phyloP scores from a whole-genome alignment of 805 yeast genomes.

The Ogataea paraovalis region DNA sequence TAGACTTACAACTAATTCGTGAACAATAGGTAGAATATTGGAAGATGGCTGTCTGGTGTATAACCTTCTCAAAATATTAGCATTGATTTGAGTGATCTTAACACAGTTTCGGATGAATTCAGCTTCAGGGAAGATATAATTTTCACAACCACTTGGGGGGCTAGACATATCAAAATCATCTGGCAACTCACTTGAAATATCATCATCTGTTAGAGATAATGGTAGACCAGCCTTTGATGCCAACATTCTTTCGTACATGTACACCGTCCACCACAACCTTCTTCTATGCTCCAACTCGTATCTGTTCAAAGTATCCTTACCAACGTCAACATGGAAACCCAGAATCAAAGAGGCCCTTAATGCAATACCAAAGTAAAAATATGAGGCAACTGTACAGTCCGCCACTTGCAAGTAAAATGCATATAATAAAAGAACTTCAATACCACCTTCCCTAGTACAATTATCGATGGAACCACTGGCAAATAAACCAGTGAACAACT shows the following conservation, averaged over 20 bases:
- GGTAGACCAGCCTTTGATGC: slow-evolving; percentile 83
- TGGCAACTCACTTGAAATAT: slow-evolving; percentile 75
- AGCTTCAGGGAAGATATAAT: slow-evolving; percentile 73
- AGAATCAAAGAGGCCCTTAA: slow-evolving; percentile 64
- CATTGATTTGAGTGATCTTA: slow-evolving; percentile 73
- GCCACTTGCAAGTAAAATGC: slow-evolving; percentile 82
- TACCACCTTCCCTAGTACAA: slow-evolving; percentile 73
- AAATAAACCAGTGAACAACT: slow-evolving; percentile 68
- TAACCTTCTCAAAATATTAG: slow-evolving; percentile 61
- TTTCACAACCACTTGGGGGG: slow-evolving; percentile 58
- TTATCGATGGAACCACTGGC: slow-evolving; percentile 79
- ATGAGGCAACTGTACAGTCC: slow-evolving; percentile 77
- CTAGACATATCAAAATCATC: slow-evolving; percentile 62
- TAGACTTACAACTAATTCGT: slow-evolving; percentile 62
- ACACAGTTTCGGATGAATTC: slow-evolving; percentile 75
- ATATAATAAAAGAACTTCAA: slow-evolving; percentile 68
- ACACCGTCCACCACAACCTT: slow-evolving; percentile 38
- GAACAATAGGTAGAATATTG: slow-evolving; percentile 71
- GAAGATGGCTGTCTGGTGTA: slow-evolving; percentile 73
- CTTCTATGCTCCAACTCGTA: slow-evolving; percentile 51
- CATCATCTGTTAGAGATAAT: slow-evolving; percentile 72
- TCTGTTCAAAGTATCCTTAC: slow-evolving; percentile 51
- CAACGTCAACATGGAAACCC: slow-evolving; percentile 83
- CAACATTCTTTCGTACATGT: slow-evolving; percentile 58
- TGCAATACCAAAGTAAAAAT: slow-evolving; percentile 76